Evolutionary conservation across 768 basidiomycete species (phyloP), one percentile per base, ranked within the genome.

Genomic region (Pulveroboletus sp.): DNA sequence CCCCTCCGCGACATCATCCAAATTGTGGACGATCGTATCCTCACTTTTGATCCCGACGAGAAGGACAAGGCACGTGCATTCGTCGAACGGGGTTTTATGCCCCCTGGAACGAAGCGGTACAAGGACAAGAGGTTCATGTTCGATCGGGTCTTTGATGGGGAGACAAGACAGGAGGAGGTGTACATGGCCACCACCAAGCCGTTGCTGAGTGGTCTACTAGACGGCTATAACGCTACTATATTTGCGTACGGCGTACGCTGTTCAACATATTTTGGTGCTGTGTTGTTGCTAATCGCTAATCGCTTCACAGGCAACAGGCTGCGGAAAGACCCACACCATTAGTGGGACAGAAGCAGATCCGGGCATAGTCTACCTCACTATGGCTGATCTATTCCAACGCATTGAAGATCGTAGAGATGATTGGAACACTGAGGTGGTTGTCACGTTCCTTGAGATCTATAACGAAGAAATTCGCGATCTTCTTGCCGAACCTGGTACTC

Each of bases 251-350:
- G 96, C 33, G 96, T 98, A 69, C 67, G 89, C 74, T 48, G 40
- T 54, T 53, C 36, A 35, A 44, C 45, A 50, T 43, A 8, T 33
- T 35, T 17, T 47, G 24, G 44, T 24, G 14, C 17, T 30, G 18
- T 51, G 24, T 46, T 47, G 27, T 57, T 27, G 41, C 55, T 43
- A 47, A 61, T 57, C 42, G 41, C 55, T 43, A 47, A 61, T 57
- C 42, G 46, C 54, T 39, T 50, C 38, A 17, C 62, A 98, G 96
- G 96, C 96, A 21, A 98, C 96, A n/a, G 96, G 96, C n/a, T 98
- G 96, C 66, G 96, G 96, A 56, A 99, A 99, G 71, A 99, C 96
- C 5, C 94, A 98, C 69, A 99, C 96, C 17, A 97, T 99, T 68
- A 96, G 93, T 60, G 95, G 95, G 50, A 86, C 89, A 33, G 85